phyloP scores from a whole-genome alignment of 257 asterid species.

The Scutellaria minor region DNA sequence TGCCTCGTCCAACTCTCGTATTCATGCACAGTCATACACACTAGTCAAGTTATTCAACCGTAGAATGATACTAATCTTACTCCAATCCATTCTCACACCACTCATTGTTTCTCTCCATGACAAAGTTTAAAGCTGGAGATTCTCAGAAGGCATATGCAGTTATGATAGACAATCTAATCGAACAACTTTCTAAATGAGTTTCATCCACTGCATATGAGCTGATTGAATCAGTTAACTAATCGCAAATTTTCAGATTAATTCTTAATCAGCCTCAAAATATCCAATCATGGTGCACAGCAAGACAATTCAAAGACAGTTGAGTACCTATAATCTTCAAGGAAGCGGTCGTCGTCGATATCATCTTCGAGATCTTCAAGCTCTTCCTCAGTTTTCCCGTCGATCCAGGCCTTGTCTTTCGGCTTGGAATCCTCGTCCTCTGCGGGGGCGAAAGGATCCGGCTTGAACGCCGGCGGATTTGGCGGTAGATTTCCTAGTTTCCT shows the following conservation, averaged over 20 bases:
- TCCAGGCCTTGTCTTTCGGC: slow-evolving; percentile 77
- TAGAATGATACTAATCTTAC: no score
- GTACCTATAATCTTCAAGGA: slow-evolving; percentile 86
- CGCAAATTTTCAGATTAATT: background rate
- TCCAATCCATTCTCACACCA: no score
- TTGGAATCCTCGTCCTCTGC: slow-evolving; percentile 69
- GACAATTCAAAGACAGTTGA: slow-evolving; percentile 3
- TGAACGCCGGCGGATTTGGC: slow-evolving; percentile 67
- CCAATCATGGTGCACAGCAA: background rate
- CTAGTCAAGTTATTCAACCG: no score
- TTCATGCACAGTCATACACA: no score
- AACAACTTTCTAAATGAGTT: background rate
- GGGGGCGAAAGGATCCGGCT: slow-evolving; percentile 72
- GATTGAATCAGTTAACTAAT: background rate
- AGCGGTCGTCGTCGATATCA: slow-evolving; percentile 90
- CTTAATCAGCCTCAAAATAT: background rate
- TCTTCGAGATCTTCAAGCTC: slow-evolving; percentile 96
- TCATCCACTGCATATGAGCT: background rate
- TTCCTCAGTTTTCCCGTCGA: slow-evolving; percentile 71
- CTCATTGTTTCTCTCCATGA: no score
- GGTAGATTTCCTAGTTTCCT: slow-evolving; percentile 88
- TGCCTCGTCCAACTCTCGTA: no score
- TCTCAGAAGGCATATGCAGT: background rate
- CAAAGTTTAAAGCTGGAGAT: background rate
- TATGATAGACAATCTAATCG: no score